These are phyloP conservation scores for Malus sylvestris DNA, from an alignment of 306 rosid genomes.

Conservation along the genomic window DNA sequence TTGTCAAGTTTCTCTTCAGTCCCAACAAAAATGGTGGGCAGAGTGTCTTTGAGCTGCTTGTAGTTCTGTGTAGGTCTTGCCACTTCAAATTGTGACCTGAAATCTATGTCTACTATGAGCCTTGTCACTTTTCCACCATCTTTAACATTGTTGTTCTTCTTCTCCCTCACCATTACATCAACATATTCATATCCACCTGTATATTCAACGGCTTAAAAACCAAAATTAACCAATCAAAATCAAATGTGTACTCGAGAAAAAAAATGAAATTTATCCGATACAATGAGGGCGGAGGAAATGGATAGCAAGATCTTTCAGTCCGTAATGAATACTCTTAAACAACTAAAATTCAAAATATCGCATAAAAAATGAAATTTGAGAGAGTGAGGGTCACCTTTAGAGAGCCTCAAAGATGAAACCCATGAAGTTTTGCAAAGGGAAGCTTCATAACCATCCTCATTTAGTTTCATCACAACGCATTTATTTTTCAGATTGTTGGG, in stretches of 20 bases:
- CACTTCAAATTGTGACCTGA: conserved; percentile 74
- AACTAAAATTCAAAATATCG: too few relatives aligned
- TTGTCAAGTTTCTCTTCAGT: conserved; percentile 41
- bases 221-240: background rate
- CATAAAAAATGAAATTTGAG: background rate
- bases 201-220: conserved; percentile 3
- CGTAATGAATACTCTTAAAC: too few relatives aligned
- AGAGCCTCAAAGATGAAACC: conserved; percentile 14
- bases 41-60: conserved; percentile 37
- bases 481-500: conserved; percentile 18
- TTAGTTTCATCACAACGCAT: conserved; percentile 24
- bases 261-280: too few relatives aligned
- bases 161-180: conserved; percentile 34
- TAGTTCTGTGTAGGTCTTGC: conserved; percentile 61
- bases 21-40: conserved; percentile 60
- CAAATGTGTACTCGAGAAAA: background rate
- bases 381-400: conserved; percentile 11
- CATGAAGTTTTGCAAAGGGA: conserved; percentile 40
- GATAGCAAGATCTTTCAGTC: too few relatives aligned
- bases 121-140: conserved; percentile 19
- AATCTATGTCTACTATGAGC: conserved; percentile 64
- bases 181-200: conserved; percentile 67
- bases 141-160: conserved; percentile 6
- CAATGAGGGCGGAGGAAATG: background rate
- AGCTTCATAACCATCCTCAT: conserved; percentile 37